Conservation (phyloP, 805 yeast species). For the Candida germanica region DNA sequence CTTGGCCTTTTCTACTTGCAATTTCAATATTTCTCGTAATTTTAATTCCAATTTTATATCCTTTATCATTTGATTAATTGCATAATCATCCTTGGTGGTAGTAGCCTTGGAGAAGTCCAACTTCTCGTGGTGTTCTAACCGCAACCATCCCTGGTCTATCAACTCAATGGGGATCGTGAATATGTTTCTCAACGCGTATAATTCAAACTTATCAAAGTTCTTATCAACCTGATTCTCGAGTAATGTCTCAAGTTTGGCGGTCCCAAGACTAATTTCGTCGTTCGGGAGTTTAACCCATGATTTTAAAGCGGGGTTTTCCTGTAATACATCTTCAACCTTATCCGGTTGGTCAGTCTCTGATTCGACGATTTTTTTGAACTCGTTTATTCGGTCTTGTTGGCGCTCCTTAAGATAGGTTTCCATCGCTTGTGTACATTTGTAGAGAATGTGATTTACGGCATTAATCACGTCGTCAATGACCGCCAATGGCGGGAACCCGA, state of each 20-base stretch:
- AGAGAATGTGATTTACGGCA: constrained; percentile 80
- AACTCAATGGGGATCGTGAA: constrained; percentile 66
- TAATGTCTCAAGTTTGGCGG: constrained; percentile 74
- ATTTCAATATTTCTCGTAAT: constrained; percentile 38
- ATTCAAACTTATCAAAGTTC: constrained; percentile 82
- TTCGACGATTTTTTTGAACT: constrained; percentile 11
- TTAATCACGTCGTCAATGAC: constrained; percentile 84
- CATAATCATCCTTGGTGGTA: constrained; percentile 21
- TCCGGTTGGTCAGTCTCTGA: constrained; percentile 10
- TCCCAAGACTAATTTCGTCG: constrained; percentile 71
- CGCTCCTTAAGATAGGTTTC: constrained; percentile 56
- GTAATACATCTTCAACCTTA: constrained; percentile 8
- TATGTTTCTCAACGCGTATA: constrained; percentile 76
- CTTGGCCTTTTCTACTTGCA: constrained; percentile 37
- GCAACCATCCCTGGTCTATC: constrained; percentile 61
- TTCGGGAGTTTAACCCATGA: constrained; percentile 18
- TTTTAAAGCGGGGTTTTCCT: constrained; percentile 10
- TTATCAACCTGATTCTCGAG: constrained; percentile 73
- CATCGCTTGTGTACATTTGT: constrained; percentile 76
- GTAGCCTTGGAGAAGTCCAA: constrained; percentile 25
- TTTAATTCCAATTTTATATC: constrained; percentile 44
- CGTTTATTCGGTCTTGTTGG: constrained; percentile 18
- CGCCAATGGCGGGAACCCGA: constrained; percentile 80
- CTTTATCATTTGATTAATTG: constrained; percentile 30
- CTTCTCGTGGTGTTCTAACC: constrained; percentile 65